phyloP scores from a whole-genome alignment of 2,329 filamentous ascomycete genomes.

The Metarhizium brunneum region DNA sequence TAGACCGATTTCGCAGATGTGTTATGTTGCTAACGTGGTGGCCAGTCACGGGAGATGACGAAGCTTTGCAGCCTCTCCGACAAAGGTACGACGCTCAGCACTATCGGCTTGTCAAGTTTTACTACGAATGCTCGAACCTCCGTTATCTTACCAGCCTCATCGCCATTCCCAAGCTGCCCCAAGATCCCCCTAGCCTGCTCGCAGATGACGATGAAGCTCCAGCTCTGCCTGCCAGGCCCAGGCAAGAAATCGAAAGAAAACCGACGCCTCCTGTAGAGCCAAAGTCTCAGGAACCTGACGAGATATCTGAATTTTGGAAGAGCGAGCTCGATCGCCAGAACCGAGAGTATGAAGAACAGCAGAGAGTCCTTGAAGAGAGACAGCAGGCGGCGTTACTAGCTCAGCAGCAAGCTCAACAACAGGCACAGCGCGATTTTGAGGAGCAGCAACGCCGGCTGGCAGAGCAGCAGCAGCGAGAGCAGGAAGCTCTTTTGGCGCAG shows the following conservation, averaged over 20 bases:
- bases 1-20: too few relatives aligned
- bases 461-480: slow-evolving; percentile 83
- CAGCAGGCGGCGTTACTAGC: slow-evolving; percentile 72
- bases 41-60: slow-evolving; percentile 80
- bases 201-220: slow-evolving; percentile 78
- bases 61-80: slow-evolving; percentile 80
- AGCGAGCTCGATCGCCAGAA: slow-evolving; percentile 85
- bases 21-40: slow-evolving; percentile 11
- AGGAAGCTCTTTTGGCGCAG: slow-evolving; percentile 80
- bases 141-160: slow-evolving; percentile 95
- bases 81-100: slow-evolving; percentile 91
- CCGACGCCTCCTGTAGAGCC: slow-evolving; percentile 61
- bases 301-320: slow-evolving; percentile 98
- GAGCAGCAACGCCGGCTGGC: slow-evolving; percentile 82
- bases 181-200: slow-evolving; percentile 84
- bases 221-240: slow-evolving; percentile 72
- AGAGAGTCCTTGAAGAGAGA: slow-evolving; percentile 77
- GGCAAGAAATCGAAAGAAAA: slow-evolving; percentile 58
- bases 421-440: slow-evolving; percentile 91
- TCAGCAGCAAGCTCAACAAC: slow-evolving; percentile 73
- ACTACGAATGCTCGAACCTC: slow-evolving; percentile 97
- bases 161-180: slow-evolving; percentile 88
- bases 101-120: slow-evolving; percentile 93
- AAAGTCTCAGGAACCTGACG: slow-evolving; percentile 73
- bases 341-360: slow-evolving; percentile 90